Evolutionary conservation across 2,329 filamentous ascomycete genomes (phyloP).

Genomic region (Ophiostoma triangulosporum): DNA sequence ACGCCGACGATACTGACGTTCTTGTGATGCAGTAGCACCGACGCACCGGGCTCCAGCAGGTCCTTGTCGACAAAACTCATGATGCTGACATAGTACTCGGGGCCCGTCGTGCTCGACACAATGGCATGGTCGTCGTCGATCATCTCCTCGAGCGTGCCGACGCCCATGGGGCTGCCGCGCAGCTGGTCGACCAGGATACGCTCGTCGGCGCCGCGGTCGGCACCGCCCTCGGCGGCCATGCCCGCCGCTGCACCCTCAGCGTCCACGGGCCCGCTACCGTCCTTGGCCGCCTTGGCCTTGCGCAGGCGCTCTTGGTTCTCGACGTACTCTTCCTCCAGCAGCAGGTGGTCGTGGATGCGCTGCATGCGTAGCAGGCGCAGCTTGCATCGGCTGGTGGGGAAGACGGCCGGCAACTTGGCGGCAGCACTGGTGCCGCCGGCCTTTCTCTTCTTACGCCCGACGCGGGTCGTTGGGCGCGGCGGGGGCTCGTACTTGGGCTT

Average conservation of each 20-base stretch:
- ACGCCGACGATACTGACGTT: conserved; percentile 96
- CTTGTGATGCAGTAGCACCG: conserved; percentile 92
- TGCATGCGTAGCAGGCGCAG: conserved; percentile 95
- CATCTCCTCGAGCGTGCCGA: conserved; percentile 94
- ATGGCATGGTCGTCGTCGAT: conserved; percentile 99
- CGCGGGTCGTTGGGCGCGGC: conserved; percentile 87
- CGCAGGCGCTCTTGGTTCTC: conserved; percentile 96
- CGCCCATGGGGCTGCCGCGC: conserved; percentile 96
- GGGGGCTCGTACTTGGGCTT: conserved; percentile 99
- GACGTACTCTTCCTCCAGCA: conserved; percentile 96
- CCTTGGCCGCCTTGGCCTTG: conserved; percentile 75
- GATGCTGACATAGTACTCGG: conserved; percentile 98
- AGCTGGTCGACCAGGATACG: conserved; percentile 92
- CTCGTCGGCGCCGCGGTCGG: conserved; percentile 85
- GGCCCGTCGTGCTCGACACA: conserved; percentile 90
- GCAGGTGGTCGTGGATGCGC: conserved; percentile 89
- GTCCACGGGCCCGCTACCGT: conserved; percentile 43
- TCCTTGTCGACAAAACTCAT: conserved; percentile 99
- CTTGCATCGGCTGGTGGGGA: conserved; percentile 94
- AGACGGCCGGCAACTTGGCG: conserved; percentile 87
- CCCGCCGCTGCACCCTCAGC: conserved; percentile 52
- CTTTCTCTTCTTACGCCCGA: conserved; percentile 98
- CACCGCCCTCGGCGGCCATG: conserved; percentile 22
- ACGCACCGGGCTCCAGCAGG: conserved; percentile 87
- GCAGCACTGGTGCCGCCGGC: conserved; percentile 82